Base-by-base conservation (phyloP, 192 early-diverging fungal species). In the Phycomyces nitens region DNA sequence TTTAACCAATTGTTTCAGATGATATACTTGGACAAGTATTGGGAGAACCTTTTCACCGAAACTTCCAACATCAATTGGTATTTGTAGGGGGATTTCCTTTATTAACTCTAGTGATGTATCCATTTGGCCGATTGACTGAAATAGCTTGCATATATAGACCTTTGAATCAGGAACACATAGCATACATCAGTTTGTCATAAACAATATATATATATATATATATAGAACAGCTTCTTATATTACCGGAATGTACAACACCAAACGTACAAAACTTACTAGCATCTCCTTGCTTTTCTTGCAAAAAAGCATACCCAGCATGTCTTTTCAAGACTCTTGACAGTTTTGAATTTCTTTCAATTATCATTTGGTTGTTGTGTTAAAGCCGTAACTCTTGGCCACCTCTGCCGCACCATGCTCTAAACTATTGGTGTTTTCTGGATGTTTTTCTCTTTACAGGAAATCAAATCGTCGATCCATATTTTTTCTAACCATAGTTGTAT, bases 1-100 rank as follows among this genome's bases (percentile, higher is more conserved):
- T 58, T 39, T 58, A 58, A 43, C 56, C 39, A 58, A 12, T 58
- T 58, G 39, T 39, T 58, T 58, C 39, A 58, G 56, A 41, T 58
- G 41, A 58, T 44, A 58, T 58, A 58, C 56, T 58, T 58, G 56
- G 39, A 58, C 56, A 39, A 58, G 39, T 40, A 58, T 58, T 14
- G 56, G 56, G 39, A 58, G 56, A 58, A 58, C 56, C 56, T 58
- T 58, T 21, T 44, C 38, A 41, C 56, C 53, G 24, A 55, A 55
- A n/a, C 53, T 29, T 16, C 0, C 24, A 34, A 55, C 39, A 58
- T 58, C 39, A 58, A 40, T 58, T 58, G 56, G 39, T 44, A 58
- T 58, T 43, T 58, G 39, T 58, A 41, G 56, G 56, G 29, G 56
- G 56, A 5, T 58, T 58, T 58, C 39, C 39, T 58, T 58, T 39